Conservation (phyloP, 2,329 filamentous ascomycete genomes). For the Dactylellina cionopaga region DNA sequence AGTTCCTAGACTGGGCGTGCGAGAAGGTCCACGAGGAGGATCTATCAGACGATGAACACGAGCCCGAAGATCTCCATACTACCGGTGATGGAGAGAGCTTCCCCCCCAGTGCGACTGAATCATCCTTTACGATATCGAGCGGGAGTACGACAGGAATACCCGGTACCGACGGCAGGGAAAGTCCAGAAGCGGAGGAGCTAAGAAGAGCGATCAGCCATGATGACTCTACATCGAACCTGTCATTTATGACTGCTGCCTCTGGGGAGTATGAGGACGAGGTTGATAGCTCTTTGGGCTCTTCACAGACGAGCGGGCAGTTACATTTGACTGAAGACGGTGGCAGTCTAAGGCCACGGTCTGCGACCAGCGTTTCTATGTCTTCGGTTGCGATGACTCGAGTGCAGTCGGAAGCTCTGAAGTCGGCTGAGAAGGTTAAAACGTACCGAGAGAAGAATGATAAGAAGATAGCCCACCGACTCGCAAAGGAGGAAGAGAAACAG, state of each 20-base stretch:
- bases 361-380: slow-evolving; percentile 58
- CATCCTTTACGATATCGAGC: slow-evolving; percentile 27
- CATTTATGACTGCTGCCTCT: slow-evolving; percentile 37
- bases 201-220: slow-evolving; percentile 33
- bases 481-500: slow-evolving; percentile 71
- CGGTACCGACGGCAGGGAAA: slow-evolving; percentile 57
- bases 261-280: slow-evolving; percentile 59
- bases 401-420: slow-evolving; percentile 19
- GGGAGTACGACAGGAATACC: not conserved
- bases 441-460: slow-evolving; percentile 46
- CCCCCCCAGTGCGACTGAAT: slow-evolving; percentile 15
- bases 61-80: slow-evolving; percentile 9
- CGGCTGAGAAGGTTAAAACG: slow-evolving; percentile 19
- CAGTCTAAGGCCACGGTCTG: slow-evolving; percentile 52
- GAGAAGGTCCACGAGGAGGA: slow-evolving; percentile 62
- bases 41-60: slow-evolving; percentile 53
- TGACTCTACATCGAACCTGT: slow-evolving; percentile 43
- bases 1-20: slow-evolving; percentile 82
- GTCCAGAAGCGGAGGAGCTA: slow-evolving; percentile 28
- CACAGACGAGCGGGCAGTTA: slow-evolving; percentile 53
- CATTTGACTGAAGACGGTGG: slow-evolving; percentile 23
- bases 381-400: slow-evolving; percentile 58
- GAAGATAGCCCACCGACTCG: slow-evolving; percentile 28
- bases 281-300: slow-evolving; percentile 24
- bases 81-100: slow-evolving; percentile 35